Evolutionary conservation across 129 eudicot species (phyloP).

Genomic region (Ambrosia trifida): DNA sequence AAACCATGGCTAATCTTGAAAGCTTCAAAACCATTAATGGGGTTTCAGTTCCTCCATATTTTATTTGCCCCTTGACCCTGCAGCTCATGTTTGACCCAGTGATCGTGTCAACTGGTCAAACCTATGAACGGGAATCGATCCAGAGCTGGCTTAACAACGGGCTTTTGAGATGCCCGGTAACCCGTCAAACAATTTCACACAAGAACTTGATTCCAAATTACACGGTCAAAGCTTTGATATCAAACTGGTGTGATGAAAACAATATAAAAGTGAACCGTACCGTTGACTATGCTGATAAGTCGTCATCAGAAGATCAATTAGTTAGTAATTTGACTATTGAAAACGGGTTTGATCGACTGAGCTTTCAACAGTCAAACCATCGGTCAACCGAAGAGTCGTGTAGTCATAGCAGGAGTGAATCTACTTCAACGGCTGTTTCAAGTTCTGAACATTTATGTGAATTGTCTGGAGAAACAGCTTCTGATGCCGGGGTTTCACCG

Average conservation of each 20-base stretch:
- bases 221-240: conserved; percentile 82
- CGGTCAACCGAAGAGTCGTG: conserved; percentile 72
- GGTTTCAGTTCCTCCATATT: conserved; percentile 67
- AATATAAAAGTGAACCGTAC: conserved; percentile 34
- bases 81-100: conserved; percentile 90
- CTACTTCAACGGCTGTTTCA: conserved; percentile 74
- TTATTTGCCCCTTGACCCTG: conserved; percentile 79
- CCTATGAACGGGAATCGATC: conserved; percentile 73
- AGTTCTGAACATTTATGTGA: conserved; percentile 55
- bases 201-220: conserved; percentile 73
- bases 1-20: conserved; percentile 54
- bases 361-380: conserved; percentile 47
- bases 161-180: conserved; percentile 62
- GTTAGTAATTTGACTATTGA: conserved; percentile 21
- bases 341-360: conserved; percentile 44
- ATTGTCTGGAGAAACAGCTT: conserved; percentile 46
- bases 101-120: conserved; percentile 96
- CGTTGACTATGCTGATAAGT: conserved; percentile 22
- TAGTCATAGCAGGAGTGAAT: conserved; percentile 83
- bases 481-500: conserved; percentile 30
- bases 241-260: conserved; percentile 79
- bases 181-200: conserved; percentile 67
- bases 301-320: conserved; percentile 19
- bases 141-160: conserved; percentile 83
- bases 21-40: conserved; percentile 49